A percentile compares a stretch with the other conserved stretches of the same genome.
Evolutionary conservation across 1,284 basidiomycete genomes (phyloP).

Genomic region (Marasmius sp.): DNA sequence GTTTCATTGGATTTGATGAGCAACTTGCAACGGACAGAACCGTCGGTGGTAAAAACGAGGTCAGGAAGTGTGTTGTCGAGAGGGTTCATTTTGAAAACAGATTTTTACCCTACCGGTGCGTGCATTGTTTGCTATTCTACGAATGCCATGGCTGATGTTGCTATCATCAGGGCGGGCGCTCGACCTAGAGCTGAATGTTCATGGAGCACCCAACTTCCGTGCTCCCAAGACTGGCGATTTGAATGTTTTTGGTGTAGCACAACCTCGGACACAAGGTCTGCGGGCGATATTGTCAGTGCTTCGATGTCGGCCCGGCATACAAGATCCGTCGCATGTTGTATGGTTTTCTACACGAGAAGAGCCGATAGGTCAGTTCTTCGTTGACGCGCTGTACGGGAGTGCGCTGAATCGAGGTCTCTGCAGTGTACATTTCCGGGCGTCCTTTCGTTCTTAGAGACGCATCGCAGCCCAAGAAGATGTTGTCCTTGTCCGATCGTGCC

Average conservation of each 20-base stretch:
- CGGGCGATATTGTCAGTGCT: slow-evolving; percentile 90
- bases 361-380: slow-evolving; percentile 60
- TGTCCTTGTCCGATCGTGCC: slow-evolving; percentile 87
- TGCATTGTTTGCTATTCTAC: not conserved
- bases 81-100: slow-evolving; percentile 93
- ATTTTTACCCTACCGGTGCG: slow-evolving; percentile 84
- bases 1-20: slow-evolving; percentile 56
- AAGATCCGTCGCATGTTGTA: slow-evolving; percentile 68
- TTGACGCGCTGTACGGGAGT: slow-evolving; percentile 13
- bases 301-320: slow-evolving; percentile 68
- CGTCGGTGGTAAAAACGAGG: slow-evolving; percentile 84
- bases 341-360: slow-evolving; percentile 88
- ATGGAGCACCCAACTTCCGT: slow-evolving; percentile 96
- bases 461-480: slow-evolving; percentile 78
- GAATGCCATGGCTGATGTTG: not conserved
- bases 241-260: slow-evolving; percentile 92
- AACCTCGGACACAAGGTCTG: slow-evolving; percentile 92
- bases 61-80: slow-evolving; percentile 86
- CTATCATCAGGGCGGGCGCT: slow-evolving; percentile 71
- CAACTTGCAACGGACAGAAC: slow-evolving; percentile 60
- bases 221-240: slow-evolving; percentile 74
- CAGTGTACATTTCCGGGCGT: slow-evolving; percentile 89
- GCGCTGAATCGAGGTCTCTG: slow-evolving; percentile 15
- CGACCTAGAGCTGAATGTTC: slow-evolving; percentile 89
- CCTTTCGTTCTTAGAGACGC: slow-evolving; percentile 97